Evolutionary conservation across 148 eudicot genomes (phyloP).

Genomic region (Dysphania ambrosioides): DNA sequence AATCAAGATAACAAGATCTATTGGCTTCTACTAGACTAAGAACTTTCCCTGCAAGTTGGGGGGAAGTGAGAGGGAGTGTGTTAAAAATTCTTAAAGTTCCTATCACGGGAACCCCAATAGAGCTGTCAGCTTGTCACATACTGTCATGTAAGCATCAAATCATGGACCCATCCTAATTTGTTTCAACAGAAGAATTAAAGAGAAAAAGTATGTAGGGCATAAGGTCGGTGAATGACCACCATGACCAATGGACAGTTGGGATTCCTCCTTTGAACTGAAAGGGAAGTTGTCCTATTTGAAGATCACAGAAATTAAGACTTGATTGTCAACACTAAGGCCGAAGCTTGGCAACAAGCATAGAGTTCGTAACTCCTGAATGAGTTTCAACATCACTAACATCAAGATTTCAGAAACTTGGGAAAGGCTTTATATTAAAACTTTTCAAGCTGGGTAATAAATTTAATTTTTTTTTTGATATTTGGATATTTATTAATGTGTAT

Average conservation of each 20-base stretch:
- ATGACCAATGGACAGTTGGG: constrained; percentile 4
- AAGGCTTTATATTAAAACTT: background rate
- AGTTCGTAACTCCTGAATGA: too few relatives aligned
- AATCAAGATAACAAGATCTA: background rate
- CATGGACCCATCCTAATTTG: constrained; percentile 1
- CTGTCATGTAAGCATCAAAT: background rate
- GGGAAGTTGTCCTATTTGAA: constrained; percentile 3
- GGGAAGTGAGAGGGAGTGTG: background rate
- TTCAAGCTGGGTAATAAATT: background rate
- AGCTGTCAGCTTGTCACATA: background rate
- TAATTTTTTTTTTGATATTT: too few relatives aligned
- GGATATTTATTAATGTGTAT: background rate
- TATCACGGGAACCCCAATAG: constrained; percentile 6
- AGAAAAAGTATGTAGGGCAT: background rate
- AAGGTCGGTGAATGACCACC: constrained; percentile 10
- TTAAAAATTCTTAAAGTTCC: background rate
- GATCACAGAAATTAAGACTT: too few relatives aligned
- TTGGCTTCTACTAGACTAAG: background rate
- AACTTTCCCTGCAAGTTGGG: background rate
- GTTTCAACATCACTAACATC: too few relatives aligned
- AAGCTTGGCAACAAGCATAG: too few relatives aligned
- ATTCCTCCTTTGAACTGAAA: background rate
- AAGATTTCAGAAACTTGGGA: background rate
- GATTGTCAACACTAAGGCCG: too few relatives aligned
- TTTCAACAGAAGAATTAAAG: background rate